Base-by-base conservation (phyloP, 75 land plant species). In the Sequoiadendron giganteum region DNA sequence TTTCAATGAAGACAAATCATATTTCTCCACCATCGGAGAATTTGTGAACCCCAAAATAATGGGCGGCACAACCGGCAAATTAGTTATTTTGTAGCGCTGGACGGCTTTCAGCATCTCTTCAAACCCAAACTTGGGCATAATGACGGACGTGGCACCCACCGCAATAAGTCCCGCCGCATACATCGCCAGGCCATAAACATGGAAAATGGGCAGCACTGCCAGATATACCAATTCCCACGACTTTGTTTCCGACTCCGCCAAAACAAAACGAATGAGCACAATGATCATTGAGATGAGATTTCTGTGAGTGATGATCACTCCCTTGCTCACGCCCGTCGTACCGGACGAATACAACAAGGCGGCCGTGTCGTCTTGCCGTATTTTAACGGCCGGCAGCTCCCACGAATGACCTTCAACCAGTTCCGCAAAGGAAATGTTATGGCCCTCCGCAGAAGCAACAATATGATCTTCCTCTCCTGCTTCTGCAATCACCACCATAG, bases 1-100 rank as follows among this genome's bases (percentile, higher is more conserved):
- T 30, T 85, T 79, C 88, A 96, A 79, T 40, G 93, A 92, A 58
- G 82, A 73, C 6, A 95, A 77, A 38, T 91, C 88, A 88, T 84
- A 86, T 3, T 87, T 77, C 1, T 72, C 87, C 45, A 83, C 86
- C 8, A 32, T 16, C 28, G 91, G 87, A 15, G 85, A 90, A 75
- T 84, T 92, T n/a, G 90, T 86, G 28, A 95, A 80, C 5, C 90
- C 95, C 8, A 84, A 54, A 86, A 92, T 32, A 47, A 96, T 87
- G 3, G 98, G 97, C 21, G 97, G 98, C 32, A 93, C 97, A n/a
- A 88, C 90, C 18, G 97, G 97, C 72, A 95, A 86, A 82, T 91
- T 91, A 0, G 98, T 95, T 3, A 95, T 90, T n/a, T 88, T 72
- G 70, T 75, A 94, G 15, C 70, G 88, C 14, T 91, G 90, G 11